A percentile compares a stretch with the other conserved stretches of the same genome.
Conservation (phyloP, 257 asterid genomes). For the Knoxia roxburghii region DNA sequence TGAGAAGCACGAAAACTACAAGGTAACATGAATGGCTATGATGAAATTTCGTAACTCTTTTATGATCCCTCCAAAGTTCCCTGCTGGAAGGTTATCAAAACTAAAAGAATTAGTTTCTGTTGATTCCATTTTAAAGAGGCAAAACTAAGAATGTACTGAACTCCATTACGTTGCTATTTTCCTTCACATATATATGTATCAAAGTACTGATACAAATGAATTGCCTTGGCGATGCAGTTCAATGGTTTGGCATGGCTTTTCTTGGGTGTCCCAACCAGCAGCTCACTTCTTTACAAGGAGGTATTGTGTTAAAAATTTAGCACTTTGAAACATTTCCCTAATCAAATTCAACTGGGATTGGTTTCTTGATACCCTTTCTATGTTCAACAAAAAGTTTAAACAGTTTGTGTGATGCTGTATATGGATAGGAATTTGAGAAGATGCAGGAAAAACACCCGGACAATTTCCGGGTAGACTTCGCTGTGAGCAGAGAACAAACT, state of each 20-base stretch:
- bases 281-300: constrained; percentile 95
- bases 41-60: not conserved
- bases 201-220: constrained; percentile 2
- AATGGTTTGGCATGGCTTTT: constrained; percentile 97
- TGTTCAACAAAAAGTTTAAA: not conserved
- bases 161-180: no score
- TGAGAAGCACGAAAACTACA: constrained; percentile 83
- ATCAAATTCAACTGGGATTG: no score
- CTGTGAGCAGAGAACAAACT: constrained; percentile 89
- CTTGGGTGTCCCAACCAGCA: constrained; percentile 97
- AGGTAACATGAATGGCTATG: constrained; percentile 37
- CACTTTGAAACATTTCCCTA: not conserved
- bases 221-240: constrained; percentile 48
- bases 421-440: constrained; percentile 75
- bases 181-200: no score
- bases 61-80: not conserved
- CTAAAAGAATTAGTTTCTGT: no score
- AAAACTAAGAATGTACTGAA: not conserved
- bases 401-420: not conserved
- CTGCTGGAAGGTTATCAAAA: not conserved
- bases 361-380: no score
- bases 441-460: constrained; percentile 83
- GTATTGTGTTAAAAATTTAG: constrained; percentile 22
- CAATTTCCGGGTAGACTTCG: constrained; percentile 83
- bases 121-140: no score